Evolutionary conservation across 306 rosid species (phyloP), one percentile per base, ranked within the genome.

Genomic region (Cicer pinnatifidum): DNA sequence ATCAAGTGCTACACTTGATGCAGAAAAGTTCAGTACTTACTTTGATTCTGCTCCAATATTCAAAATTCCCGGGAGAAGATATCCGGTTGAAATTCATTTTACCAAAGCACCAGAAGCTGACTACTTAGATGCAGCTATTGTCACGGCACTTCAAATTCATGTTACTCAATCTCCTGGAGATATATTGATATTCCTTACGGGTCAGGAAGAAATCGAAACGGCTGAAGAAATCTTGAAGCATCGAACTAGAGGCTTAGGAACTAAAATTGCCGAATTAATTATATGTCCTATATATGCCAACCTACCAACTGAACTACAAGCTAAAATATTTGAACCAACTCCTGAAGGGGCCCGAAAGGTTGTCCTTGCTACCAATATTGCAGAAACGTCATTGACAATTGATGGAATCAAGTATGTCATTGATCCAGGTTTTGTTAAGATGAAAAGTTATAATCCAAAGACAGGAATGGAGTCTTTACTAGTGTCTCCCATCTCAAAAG

Each of bases 51-150:
- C 99, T 57, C 99, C 99, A 61, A 94, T 94, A 77, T 94, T 94
- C 44, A 91, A 82, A 86, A 89, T 94, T 81, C 97, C 97, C 1
- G 97, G 99, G 65, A 81, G 99, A 71, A 82, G 97, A 41, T 91
- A 82, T 85, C 97, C 97, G 69, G 99, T 94, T 50, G 99, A 94
- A 79, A 89, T 91, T 71, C 81, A 88, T 82, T 91, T 83, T 68
- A 94, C 99, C 7, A 91, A 83, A 82, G 97, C 99, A 52, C 97
- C 97, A 9, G 99, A 94, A 81, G 99, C 97, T 62, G 99, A 94
- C 75, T 94, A 94, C 83, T 83, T 91, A 79, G 97, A 94, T 82
- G 99, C 97, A 20, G 96, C 99, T 68, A 86, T 94, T 54, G 99
- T 91, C 50, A 89, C 99, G 7, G 85, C 94, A 8, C 97, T 94